Evolutionary conservation across 78 protist genomes (phyloP), one percentile per base, ranked within the genome.

Genomic region (Dictyostelium brefeldianum): DNA sequence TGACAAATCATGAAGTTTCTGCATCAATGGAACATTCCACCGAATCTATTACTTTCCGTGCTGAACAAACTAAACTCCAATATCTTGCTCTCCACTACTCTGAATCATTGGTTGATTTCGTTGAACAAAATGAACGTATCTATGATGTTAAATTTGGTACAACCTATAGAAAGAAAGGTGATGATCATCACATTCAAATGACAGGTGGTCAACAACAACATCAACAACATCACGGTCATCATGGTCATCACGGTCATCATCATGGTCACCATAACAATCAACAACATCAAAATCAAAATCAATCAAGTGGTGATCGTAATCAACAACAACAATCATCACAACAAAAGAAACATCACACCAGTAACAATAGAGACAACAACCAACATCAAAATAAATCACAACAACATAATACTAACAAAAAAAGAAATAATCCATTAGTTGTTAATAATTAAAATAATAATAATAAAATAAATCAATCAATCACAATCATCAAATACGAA

Each of bases 11-110:
- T 75, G 97, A 96, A 67, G 80, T 98, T 27, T 81, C 81, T 50
- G 99, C 97, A 15, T 54, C 81, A 11, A 80, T 83, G 95, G 98
- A 98, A 89, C 97, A 96, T 84, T 94, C 97, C 22, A 94, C 97
- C 4, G 90, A 54, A 74, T 31, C 93, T 62, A 67, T 98, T 56
- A 81, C 96, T 47, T 70, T 96, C 92, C 96, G 90, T 43, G 87
- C 83, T 14, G 98, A 96, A 89, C 96, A 92, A 53, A 62, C 94
- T 67, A 71, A 89, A 74, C 90, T 97, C 41, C 99, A 98, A 90
- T 77, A 54, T 54, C 89, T 96, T 27, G 95, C 98, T 17, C 64
- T 95, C 11, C 92, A 83, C 48, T 43, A 93, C 65, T 95, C 96
- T 20, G 99, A 97, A 27, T 92, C 94, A 79, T 96, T 78, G 27